phyloP scores from a whole-genome alignment of 1,284 basidiomycete genomes.

The Cystobasidiaceae sp. region DNA sequence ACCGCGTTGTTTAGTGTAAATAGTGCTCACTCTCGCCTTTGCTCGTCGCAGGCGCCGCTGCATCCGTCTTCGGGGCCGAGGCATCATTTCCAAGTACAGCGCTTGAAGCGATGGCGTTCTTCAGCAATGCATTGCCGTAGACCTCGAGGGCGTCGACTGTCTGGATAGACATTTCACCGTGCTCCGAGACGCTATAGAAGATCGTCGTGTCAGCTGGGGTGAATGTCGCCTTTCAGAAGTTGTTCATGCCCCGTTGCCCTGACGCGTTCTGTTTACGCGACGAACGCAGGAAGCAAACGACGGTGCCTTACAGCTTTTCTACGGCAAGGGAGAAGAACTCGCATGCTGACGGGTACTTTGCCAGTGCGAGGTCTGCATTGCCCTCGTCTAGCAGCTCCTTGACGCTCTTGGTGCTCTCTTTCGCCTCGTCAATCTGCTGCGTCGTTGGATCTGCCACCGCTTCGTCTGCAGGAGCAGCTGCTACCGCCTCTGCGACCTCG shows the following conservation, averaged over 20 bases:
- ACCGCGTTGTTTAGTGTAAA: constrained; percentile 45
- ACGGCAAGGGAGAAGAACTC: constrained; percentile 27
- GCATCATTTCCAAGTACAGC: constrained; percentile 38
- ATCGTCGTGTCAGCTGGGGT: background rate
- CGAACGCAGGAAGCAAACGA: background rate
- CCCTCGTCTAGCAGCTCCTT: constrained; percentile 28
- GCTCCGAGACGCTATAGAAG: constrained; percentile 32
- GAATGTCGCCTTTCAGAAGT: background rate
- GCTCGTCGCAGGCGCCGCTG: background rate
- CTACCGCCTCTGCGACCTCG: constrained; percentile 15
- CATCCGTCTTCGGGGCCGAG: constrained; percentile 9
- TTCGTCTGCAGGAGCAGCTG: background rate
- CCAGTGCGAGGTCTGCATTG: constrained; percentile 11
- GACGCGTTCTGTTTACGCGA: constrained; percentile 8
- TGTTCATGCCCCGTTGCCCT: background rate
- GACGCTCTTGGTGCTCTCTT: constrained; percentile 13
- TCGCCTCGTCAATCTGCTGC: constrained; percentile 12
- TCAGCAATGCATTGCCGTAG: constrained; percentile 43
- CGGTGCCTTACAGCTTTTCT: constrained; percentile 25
- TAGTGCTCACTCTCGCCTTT: constrained; percentile 11
- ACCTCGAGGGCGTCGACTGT: constrained; percentile 39
- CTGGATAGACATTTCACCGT: constrained; percentile 39
- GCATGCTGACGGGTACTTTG: constrained; percentile 20
- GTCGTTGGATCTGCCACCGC: background rate
- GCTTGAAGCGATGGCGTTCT: constrained; percentile 39